Percentiles rank a stretch among this genome's conserved stretches.
phyloP scores from a whole-genome alignment of 1,284 basidiomycete species.

The Coniophora puteana region DNA sequence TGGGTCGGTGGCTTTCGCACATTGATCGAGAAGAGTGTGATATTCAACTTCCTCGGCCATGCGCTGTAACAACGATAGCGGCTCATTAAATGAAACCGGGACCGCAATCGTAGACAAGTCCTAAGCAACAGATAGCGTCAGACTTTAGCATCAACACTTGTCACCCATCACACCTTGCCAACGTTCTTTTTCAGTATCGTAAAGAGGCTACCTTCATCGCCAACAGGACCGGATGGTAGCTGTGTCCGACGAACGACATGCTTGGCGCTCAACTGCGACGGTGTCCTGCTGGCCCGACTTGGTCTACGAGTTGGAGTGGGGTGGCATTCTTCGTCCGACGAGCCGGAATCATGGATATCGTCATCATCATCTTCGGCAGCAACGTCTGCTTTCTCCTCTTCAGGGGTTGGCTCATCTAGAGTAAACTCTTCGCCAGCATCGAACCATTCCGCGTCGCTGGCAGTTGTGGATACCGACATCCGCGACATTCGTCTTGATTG shows the following conservation, averaged over 20 bases:
- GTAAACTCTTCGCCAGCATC: conserved; percentile 76
- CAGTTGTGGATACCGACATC: conserved; percentile 54
- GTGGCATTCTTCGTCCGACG: conserved; percentile 38
- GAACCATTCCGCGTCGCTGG: conserved; percentile 60
- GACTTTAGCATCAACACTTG: too few relatives aligned
- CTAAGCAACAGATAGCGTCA: conserved; percentile 39
- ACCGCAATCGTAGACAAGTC: conserved; percentile 84
- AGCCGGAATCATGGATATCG: conserved; percentile 36
- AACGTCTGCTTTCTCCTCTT: conserved; percentile 41
- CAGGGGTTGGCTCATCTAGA: conserved; percentile 44
- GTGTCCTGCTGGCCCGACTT: conserved; percentile 10
- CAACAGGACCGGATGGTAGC: conserved; percentile 64
- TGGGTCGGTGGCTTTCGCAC: conserved; percentile 58
- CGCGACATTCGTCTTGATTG: conserved; percentile 46
- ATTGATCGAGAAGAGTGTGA: conserved; percentile 63
- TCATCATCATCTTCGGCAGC: conserved; percentile 39
- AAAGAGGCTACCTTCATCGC: conserved; percentile 87
- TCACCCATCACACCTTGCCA: conserved; percentile 66
- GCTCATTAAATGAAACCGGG: conserved; percentile 88
- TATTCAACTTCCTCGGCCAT: conserved; percentile 86
- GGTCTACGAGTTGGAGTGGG: conserved; percentile 5
- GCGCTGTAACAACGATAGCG: conserved; percentile 77
- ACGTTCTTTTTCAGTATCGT: conserved; percentile 89
- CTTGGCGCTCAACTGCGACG: conserved; percentile 16
- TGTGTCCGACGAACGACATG: conserved; percentile 52